Conservation (phyloP, 345 rosid species). For the Citrus medica region DNA sequence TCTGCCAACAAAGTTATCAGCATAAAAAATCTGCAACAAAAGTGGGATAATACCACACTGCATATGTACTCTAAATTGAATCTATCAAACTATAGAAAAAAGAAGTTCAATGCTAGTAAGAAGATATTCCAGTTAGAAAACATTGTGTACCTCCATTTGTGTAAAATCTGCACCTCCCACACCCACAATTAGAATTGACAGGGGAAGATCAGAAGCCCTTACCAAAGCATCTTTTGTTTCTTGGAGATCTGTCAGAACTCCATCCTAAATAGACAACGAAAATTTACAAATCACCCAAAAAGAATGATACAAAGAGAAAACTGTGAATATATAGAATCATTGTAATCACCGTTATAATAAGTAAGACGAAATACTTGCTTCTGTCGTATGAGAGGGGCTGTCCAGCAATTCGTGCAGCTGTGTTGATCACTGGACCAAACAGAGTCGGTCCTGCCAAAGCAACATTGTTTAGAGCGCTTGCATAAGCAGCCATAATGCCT, state of each 20-base stretch:
- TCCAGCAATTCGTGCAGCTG: neutral
- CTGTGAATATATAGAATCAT: no score
- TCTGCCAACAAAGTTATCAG: slow-evolving; percentile 54
- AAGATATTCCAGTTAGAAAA: neutral
- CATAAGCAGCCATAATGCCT: slow-evolving; percentile 82
- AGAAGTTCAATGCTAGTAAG: neutral
- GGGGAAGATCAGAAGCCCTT: slow-evolving; percentile 82
- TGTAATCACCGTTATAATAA: no score
- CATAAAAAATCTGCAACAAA: slow-evolving; percentile 67
- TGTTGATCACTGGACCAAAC: no score
- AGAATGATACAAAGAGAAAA: neutral
- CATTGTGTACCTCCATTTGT: slow-evolving; percentile 79
- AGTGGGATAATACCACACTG: neutral
- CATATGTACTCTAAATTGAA: neutral
- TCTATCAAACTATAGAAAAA: neutral
- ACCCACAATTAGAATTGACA: slow-evolving; percentile 83
- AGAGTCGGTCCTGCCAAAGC: slow-evolving; percentile 52
- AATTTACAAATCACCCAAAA: neutral
- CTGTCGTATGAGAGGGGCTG: no score
- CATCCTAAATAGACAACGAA: slow-evolving; percentile 49
- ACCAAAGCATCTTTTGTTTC: no score
- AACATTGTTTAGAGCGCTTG: slow-evolving; percentile 47
- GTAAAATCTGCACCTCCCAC: slow-evolving; percentile 79
- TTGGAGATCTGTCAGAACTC: slow-evolving; percentile 29
- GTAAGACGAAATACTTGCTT: no score